phyloP scores from a whole-genome alignment of 148 eudicot genomes.

The Camellia japonica region DNA sequence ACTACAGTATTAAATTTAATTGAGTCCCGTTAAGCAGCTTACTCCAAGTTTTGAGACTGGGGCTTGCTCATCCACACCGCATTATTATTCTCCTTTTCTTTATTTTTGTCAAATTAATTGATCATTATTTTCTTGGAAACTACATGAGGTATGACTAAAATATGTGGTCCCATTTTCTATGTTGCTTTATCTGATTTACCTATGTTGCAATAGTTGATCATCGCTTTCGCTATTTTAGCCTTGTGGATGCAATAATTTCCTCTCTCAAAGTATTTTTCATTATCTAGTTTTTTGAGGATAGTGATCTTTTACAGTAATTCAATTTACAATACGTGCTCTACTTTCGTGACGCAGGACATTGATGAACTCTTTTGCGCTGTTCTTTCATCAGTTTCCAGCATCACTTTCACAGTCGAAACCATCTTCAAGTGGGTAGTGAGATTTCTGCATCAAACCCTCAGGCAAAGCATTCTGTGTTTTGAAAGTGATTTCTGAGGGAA shows the following conservation, averaged over 20 bases:
- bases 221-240: not conserved
- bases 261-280: too few relatives aligned
- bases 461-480: not conserved
- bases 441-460: not conserved
- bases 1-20: too few relatives aligned
- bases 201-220: too few relatives aligned
- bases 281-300: not conserved
- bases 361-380: not conserved
- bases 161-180: too few relatives aligned
- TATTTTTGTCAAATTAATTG: too few relatives aligned
- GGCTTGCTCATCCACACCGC: too few relatives aligned
- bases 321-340: not conserved
- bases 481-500: not conserved
- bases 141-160: too few relatives aligned
- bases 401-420: not conserved
- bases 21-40: too few relatives aligned
- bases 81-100: too few relatives aligned
- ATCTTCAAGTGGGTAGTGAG: not conserved
- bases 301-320: not conserved
- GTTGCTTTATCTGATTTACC: too few relatives aligned
- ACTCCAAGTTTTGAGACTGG: too few relatives aligned
- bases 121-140: too few relatives aligned
- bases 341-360: conserved; percentile 7
- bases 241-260: not conserved
- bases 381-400: conserved; percentile 7